Conservation (phyloP, 2,329 filamentous ascomycete species). For the Neoscytalidium dimidiatum region DNA sequence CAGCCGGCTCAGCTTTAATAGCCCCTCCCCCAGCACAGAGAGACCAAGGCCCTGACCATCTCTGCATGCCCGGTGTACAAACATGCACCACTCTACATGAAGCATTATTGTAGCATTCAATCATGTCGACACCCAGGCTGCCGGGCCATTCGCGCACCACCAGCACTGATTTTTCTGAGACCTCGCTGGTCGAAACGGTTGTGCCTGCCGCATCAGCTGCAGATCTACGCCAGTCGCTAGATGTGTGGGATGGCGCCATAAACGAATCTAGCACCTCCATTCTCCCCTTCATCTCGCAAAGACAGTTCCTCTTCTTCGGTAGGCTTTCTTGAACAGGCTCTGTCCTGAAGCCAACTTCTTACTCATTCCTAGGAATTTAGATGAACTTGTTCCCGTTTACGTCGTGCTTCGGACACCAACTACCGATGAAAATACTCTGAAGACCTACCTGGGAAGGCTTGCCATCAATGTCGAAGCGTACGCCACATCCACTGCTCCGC, state of each 20-base stretch:
- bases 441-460: slow-evolving; percentile 63
- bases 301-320: slow-evolving; percentile 74
- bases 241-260: slow-evolving; percentile 46
- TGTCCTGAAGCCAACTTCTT: slow-evolving; percentile 45
- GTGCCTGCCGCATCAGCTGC: slow-evolving; percentile 39
- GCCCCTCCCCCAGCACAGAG: background rate
- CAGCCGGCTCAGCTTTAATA: background rate
- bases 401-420: slow-evolving; percentile 67
- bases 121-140: slow-evolving; percentile 8
- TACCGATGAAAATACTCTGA: slow-evolving; percentile 58
- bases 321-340: slow-evolving; percentile 41
- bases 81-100: slow-evolving; percentile 15
- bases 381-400: slow-evolving; percentile 72
- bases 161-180: slow-evolving; percentile 38
- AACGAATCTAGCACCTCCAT: slow-evolving; percentile 48
- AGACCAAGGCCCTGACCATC: background rate
- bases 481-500: slow-evolving; percentile 55
- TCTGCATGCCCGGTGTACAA: slow-evolving; percentile 9
- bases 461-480: slow-evolving; percentile 67
- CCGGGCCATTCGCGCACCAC: slow-evolving; percentile 31
- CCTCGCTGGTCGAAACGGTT: slow-evolving; percentile 40
- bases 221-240: slow-evolving; percentile 42
- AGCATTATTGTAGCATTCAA: slow-evolving; percentile 1
- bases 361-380: slow-evolving; percentile 59
- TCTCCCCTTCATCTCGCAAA: slow-evolving; percentile 60